Base-by-base conservation (phyloP, 192 early-diverging fungal genomes). In the Coemansia sp. region DNA sequence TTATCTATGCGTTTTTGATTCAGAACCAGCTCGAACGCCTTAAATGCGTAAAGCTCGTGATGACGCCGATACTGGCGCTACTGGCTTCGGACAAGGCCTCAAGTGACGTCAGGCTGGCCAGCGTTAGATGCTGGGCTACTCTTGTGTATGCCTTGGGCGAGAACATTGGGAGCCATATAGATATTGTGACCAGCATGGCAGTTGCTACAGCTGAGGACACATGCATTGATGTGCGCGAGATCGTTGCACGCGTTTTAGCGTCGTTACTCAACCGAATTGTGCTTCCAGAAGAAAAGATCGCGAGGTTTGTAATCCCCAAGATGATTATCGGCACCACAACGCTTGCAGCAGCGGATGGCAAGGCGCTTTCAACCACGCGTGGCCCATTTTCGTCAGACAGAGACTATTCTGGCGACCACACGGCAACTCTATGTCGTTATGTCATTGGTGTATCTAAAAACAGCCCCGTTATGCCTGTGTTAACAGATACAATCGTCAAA, bases 291-390 rank as follows among this genome's bases (percentile, higher is more conserved):
- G 70, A 63, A 16, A 60, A 57, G 40, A 53, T 72, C 15, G 67
- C 78, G 0, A 64, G 56, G 29, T 81, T 81, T 64, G 66, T 72
- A 6, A 49, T 81, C 35, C 70, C 73, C 16, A 69, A 64, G 33
- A 72, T 81, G 78, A 63, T 72, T 28, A 69, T 81, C 20, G 78
- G 78, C 49, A 81, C 78, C 26, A 81, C 78, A 12, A 81, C 63
- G 5, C 57, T 81, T 42, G 78, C 78, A 3, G 78, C 72, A 4
- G 66, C 59, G 21, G 78, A 74, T 31, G 78, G 69, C 8, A 68
- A 56, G 55, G 71, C 72, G 34, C 57, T 81, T 48, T 70, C 78
- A 1, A 64, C 61, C 2, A 81, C 78, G 7, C 69, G 67, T 21
- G 78, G 78, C 7, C 78, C 78, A 10, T 81, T 81, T 49, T 81